Base-by-base conservation (phyloP, 2,329 filamentous ascomycete genomes). In the Talaromyces sp. region DNA sequence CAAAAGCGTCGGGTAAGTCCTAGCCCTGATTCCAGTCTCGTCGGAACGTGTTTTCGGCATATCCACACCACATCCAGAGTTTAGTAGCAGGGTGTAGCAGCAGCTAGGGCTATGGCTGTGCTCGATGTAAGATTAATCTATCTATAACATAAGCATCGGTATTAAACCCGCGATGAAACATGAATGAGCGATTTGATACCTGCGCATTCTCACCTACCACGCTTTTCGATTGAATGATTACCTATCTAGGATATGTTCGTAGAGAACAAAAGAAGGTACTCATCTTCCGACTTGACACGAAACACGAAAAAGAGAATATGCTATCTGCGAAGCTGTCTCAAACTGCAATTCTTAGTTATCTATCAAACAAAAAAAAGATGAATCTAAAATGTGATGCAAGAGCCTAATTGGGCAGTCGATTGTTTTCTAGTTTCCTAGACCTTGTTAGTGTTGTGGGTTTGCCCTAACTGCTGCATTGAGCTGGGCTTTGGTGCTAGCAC, bases 11-110 rank as follows among this genome's bases (percentile, higher is more conserved):
- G 39, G 61, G 37, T 43, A 56, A 56, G 61, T 41, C 27, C 56
- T 45, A n/a, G 37, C 15, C 19, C 25, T 17, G 27, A 27, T 11
- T 37, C 4, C 27, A 31, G 27, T n/a, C 2, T 41, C 13, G n/a
- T 63, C 61, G 61, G 61, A 41, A 63, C 17, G 61, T 25, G 27
- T 63, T 27, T 52, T 47, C 35, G 50, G 61, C 61, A 63, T 27
- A 27, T 58, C 25, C 35, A 25, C 39, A 39, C 33, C 37, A 58
- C 37, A 27, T 17, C 11, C 35, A 11, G 39, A 41, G 15, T n/a
- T 52, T 15, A 17, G 43, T 9, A 45, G 8, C 41, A 50, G 22
- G 27, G 27, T 33, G 39, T 31, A n/a, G 49, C 27, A 13, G 10
- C 50, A 52, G 25, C 50, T 37, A 22, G 31, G 31, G 50, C 31